These are phyloP conservation scores for Cercophora scortea DNA, from an alignment of 495 filamentous ascomycete genomes.

Conservation along the genomic window DNA sequence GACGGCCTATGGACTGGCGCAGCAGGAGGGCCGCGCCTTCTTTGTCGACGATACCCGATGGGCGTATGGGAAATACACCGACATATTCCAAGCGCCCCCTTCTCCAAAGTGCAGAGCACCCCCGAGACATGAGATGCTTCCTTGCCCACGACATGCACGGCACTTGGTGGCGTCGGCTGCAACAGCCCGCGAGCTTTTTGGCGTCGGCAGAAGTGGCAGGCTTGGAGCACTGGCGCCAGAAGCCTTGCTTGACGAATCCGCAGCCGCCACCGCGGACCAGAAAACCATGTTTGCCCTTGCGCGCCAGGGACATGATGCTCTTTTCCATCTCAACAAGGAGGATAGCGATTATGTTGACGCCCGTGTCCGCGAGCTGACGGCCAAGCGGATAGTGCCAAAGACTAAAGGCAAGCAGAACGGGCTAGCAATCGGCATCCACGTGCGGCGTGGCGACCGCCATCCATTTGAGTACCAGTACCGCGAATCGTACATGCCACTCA, in stretches of 20 bases:
- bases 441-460: constrained; percentile 65
- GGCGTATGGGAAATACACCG: constrained; percentile 63
- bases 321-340: constrained; percentile 52
- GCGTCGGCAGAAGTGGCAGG: no score
- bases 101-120: constrained; percentile 50
- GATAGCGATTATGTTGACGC: constrained; percentile 48
- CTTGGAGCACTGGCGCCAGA: neutral
- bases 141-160: constrained; percentile 59
- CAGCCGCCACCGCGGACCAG: constrained; percentile 21
- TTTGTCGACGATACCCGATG: constrained; percentile 71
- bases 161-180: constrained; percentile 64
- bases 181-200: constrained; percentile 47
- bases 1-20: constrained; percentile 67
- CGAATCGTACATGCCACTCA: constrained; percentile 60
- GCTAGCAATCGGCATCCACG: constrained; percentile 55
- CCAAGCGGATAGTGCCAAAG: constrained; percentile 32
- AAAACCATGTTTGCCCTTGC: constrained; percentile 51
- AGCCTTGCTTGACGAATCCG: constrained; percentile 40
- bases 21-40: constrained; percentile 59
- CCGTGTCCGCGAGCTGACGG: constrained; percentile 40
- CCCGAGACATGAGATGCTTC: constrained; percentile 54
- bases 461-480: constrained; percentile 59
- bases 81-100: constrained; percentile 57
- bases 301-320: constrained; percentile 53
- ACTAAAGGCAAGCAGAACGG: constrained; percentile 29